Percentiles rank a stretch among this genome's conserved stretches.
Evolutionary conservation across 768 basidiomycete genomes (phyloP).

Genomic region (Mycena haematopus): DNA sequence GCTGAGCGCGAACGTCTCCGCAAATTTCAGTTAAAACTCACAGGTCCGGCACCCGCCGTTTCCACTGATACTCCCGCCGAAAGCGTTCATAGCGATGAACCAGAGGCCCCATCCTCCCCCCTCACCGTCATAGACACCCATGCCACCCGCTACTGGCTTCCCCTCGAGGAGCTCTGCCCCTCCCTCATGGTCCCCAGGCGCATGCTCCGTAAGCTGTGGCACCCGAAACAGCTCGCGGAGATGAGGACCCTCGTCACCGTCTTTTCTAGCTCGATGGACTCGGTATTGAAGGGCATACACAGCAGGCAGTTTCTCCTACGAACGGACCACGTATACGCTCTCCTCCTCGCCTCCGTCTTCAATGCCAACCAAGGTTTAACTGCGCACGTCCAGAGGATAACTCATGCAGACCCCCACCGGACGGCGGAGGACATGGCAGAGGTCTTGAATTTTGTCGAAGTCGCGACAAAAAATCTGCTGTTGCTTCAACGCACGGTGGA

Average conservation of each 20-base stretch:
- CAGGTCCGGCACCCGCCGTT: not conserved
- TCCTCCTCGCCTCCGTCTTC: not conserved
- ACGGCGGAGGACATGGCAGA: not conserved
- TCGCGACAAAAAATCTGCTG: not conserved
- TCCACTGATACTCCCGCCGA: slow-evolving; percentile 12
- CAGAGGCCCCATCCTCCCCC: slow-evolving; percentile 20
- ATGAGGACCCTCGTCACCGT: slow-evolving; percentile 17
- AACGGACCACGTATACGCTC: not conserved
- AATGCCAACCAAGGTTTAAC: not conserved
- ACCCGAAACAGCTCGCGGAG: slow-evolving; percentile 14
- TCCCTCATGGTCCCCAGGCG: slow-evolving; percentile 16
- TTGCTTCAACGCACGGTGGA: not conserved
- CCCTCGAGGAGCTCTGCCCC: slow-evolving; percentile 16
- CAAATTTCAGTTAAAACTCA: slow-evolving; percentile 10
- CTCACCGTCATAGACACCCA: not conserved
- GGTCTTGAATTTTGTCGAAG: not conserved
- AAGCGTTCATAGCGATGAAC: slow-evolving; percentile 26
- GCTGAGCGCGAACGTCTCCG: slow-evolving; percentile 17
- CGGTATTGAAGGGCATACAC: slow-evolving; percentile 9
- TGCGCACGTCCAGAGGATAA: not conserved
- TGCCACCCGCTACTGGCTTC: not conserved
- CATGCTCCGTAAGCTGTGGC: slow-evolving; percentile 12
- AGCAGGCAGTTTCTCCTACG: slow-evolving; percentile 12
- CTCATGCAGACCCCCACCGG: not conserved
- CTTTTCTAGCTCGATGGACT: slow-evolving; percentile 7